Conservation (phyloP, 805 yeast genomes). For the Candida taoyuanica region DNA sequence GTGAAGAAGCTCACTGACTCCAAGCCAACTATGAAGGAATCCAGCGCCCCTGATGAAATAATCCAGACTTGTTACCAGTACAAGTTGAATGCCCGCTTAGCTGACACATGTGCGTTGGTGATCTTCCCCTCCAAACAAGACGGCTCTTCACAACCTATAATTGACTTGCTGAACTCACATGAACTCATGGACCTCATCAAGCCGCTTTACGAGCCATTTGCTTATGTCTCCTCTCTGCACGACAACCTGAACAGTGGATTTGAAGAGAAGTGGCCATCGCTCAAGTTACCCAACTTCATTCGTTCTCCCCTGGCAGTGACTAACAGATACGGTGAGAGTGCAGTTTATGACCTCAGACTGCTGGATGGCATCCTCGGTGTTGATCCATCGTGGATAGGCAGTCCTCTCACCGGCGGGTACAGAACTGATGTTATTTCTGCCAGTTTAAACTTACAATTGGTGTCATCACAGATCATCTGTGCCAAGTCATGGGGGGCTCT, state of each 20-base stretch:
- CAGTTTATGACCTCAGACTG: slow-evolving; percentile 54
- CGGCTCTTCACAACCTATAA: slow-evolving; percentile 38
- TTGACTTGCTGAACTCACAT: slow-evolving; percentile 35
- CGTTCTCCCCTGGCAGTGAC: slow-evolving; percentile 41
- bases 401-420: slow-evolving; percentile 28
- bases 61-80: slow-evolving; percentile 47
- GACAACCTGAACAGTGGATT: slow-evolving; percentile 42
- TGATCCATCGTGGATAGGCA: slow-evolving; percentile 41
- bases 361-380: slow-evolving; percentile 55
- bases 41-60: slow-evolving; percentile 18
- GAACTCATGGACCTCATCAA: slow-evolving; percentile 31
- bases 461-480: slow-evolving; percentile 61
- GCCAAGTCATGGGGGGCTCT: slow-evolving; percentile 79
- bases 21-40: slow-evolving; percentile 4
- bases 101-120: slow-evolving; percentile 71
- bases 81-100: slow-evolving; percentile 58
- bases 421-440: slow-evolving; percentile 50
- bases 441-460: slow-evolving; percentile 58
- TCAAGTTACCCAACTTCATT: slow-evolving; percentile 47
- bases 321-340: slow-evolving; percentile 46
- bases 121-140: slow-evolving; percentile 53
- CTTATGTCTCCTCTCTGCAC: slow-evolving; percentile 44
- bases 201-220: slow-evolving; percentile 40
- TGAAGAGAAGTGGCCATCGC: slow-evolving; percentile 41
- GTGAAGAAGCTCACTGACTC: slow-evolving; percentile 29